phyloP scores from a whole-genome alignment of 2,329 filamentous ascomycete genomes.

The Claviceps humidiphila region DNA sequence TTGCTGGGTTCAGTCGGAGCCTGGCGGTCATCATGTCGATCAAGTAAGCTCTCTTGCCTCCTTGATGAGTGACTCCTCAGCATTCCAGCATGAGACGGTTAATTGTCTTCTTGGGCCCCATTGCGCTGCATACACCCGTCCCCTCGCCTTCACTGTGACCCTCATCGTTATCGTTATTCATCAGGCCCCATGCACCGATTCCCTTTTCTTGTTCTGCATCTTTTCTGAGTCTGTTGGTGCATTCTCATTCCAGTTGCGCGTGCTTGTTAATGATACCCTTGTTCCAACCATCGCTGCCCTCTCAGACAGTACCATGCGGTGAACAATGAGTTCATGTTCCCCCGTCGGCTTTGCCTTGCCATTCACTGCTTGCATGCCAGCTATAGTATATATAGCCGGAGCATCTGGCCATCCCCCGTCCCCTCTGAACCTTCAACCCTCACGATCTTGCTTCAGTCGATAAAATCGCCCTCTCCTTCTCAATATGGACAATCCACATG shows the following conservation, averaged over 20 bases:
- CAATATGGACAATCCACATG: slow-evolving; percentile 29
- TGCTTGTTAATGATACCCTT: background rate
- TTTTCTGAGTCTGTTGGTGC: background rate
- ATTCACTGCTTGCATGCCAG: background rate
- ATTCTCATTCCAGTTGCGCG: background rate
- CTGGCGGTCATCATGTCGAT: slow-evolving; percentile 35
- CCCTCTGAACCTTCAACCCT: background rate
- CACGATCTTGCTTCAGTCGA: background rate
- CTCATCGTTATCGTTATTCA: background rate
- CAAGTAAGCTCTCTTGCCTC: slow-evolving; percentile 33
- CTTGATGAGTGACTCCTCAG: slow-evolving; percentile 5
- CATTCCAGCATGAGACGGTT: slow-evolving; percentile 2
- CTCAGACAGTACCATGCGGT: background rate
- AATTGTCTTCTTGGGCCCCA: slow-evolving; percentile 3
- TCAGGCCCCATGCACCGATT: slow-evolving; percentile 1
- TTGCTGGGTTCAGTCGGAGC: slow-evolving; percentile 19
- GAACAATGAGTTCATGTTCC: background rate
- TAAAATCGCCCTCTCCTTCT: background rate
- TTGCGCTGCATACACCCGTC: slow-evolving; percentile 1
- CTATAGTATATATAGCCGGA: background rate
- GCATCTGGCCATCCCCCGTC: background rate
- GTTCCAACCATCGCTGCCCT: background rate
- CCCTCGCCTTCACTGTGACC: background rate
- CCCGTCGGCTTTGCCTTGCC: background rate
- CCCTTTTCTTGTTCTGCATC: slow-evolving; percentile 2